A percentile compares a stretch with the other conserved stretches of the same genome.
Conservation (phyloP, 2,329 filamentous ascomycete species). For the Fusarium succisae region DNA sequence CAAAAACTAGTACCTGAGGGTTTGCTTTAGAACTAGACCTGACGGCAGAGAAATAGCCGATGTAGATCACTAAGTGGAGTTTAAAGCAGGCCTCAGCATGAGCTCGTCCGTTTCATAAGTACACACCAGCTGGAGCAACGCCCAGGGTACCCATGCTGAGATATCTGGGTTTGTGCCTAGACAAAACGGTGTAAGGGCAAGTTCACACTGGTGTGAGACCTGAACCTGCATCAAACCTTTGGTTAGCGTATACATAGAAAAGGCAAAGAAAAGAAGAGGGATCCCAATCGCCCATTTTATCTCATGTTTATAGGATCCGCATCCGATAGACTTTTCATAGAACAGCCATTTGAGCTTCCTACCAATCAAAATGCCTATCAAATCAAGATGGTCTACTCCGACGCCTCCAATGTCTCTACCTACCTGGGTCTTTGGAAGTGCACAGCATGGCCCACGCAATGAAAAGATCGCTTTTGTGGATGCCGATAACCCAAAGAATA, state of each 20-base stretch:
- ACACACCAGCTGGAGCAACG: neutral
- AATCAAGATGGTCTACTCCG: neutral
- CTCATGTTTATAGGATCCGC: too few species aligned
- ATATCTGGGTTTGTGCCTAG: neutral
- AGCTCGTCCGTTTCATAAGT: neutral
- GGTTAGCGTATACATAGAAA: neutral
- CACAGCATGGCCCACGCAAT: neutral
- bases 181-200: fast-evolving
- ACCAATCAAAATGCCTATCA: neutral
- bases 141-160: neutral
- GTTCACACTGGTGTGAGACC: neutral
- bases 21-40: neutral
- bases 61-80: neutral
- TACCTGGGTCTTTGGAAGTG: neutral
- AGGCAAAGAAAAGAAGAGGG: neutral
- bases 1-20: neutral
- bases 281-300: neutral
- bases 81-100: neutral
- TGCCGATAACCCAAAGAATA: neutral
- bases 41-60: neutral
- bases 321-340: neutral
- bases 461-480: neutral
- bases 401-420: neutral
- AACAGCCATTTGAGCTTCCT: neutral
- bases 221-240: neutral